Evolutionary conservation across 495 filamentous ascomycete species (phyloP).

Genomic region (Xanthoparmelia taractica): DNA sequence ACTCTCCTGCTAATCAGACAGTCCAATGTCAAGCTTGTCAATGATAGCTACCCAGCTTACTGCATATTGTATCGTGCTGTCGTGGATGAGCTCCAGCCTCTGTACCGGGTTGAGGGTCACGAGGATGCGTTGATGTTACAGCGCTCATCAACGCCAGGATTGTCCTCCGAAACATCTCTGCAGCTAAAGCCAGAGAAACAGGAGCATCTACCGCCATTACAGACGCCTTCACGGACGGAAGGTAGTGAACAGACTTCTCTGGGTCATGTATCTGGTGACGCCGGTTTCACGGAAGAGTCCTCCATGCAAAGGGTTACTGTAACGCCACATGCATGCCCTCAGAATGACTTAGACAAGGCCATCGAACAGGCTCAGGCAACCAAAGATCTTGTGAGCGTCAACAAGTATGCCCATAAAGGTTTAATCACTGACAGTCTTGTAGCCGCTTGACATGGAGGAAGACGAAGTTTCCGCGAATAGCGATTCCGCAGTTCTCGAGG

Average conservation of each 20-base stretch:
- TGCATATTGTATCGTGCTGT: constrained; percentile 58
- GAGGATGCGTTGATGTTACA: constrained; percentile 6
- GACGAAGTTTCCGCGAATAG: constrained; percentile 8
- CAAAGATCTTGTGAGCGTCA: constrained; percentile 44
- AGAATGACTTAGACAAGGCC: constrained; percentile 49
- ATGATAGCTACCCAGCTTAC: constrained; percentile 71
- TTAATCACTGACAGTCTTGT: constrained; percentile 3
- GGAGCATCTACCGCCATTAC: neutral
- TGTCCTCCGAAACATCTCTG: constrained; percentile 2
- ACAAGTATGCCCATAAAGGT: neutral
- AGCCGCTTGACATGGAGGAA: constrained; percentile 39
- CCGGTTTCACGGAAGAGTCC: neutral
- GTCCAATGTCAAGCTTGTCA: constrained; percentile 53
- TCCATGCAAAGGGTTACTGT: neutral
- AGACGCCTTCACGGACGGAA: constrained; percentile 23
- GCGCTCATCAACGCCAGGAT: neutral
- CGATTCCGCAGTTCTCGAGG: constrained; percentile 27
- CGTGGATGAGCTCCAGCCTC: constrained; percentile 48
- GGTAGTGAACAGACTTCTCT: constrained; percentile 7
- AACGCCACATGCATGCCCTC: constrained; percentile 16
- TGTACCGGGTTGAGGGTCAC: constrained; percentile 51
- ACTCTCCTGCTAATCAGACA: constrained; percentile 27
- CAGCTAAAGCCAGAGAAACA: constrained; percentile 17
- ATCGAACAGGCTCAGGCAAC: constrained; percentile 50
- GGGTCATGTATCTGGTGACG: neutral